phyloP scores from a whole-genome alignment of 192 early-diverging fungal species.

The Coemansia sp. region DNA sequence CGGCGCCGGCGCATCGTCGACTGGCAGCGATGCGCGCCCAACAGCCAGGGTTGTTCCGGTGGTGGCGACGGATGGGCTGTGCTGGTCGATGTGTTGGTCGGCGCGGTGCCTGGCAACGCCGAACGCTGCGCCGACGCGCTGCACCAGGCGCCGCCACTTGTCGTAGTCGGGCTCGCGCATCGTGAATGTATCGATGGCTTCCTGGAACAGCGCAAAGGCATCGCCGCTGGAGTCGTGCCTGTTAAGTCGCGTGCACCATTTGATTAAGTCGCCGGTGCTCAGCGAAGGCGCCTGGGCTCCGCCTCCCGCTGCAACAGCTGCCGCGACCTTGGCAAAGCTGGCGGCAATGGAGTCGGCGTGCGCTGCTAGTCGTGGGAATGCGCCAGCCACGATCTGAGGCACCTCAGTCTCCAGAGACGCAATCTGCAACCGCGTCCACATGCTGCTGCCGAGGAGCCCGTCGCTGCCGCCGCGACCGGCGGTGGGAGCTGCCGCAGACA shows the following conservation, averaged over 20 bases:
- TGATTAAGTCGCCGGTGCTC: conserved; percentile 86
- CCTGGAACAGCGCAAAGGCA: conserved; percentile 65
- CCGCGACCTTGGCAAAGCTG: conserved; percentile 53
- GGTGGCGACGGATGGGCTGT: conserved; percentile 63
- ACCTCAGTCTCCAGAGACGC: conserved; percentile 57
- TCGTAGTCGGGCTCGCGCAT: conserved; percentile 75
- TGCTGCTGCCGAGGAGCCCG: conserved; percentile 55
- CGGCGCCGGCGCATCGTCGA: conserved; percentile 1
- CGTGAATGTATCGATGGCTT: conserved; percentile 87
- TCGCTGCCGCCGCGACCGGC: conserved; percentile 45
- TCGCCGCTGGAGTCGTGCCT: conserved; percentile 14
- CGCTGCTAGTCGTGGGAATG: conserved; percentile 45
- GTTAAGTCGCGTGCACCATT: conserved; percentile 84
- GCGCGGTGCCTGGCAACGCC: conserved; percentile 69
- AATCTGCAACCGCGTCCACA: conserved; percentile 84
- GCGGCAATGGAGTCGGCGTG: conserved; percentile 63
- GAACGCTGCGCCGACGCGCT: conserved; percentile 69
- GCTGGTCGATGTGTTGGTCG: conserved; percentile 69
- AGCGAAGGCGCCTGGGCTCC: conserved; percentile 39
- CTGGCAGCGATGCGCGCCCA: conserved; percentile 26
- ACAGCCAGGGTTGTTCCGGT: conserved; percentile 26
- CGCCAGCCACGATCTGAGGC: conserved; percentile 34
- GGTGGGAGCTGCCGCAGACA: conserved; percentile 57
- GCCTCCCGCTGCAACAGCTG: conserved; percentile 47
- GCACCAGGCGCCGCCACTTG: conserved; percentile 63